Percentiles rank a stretch among this genome's conserved stretches.
phyloP scores from a whole-genome alignment of 2,329 filamentous ascomycete genomes.

The Fusarium sacchari region DNA sequence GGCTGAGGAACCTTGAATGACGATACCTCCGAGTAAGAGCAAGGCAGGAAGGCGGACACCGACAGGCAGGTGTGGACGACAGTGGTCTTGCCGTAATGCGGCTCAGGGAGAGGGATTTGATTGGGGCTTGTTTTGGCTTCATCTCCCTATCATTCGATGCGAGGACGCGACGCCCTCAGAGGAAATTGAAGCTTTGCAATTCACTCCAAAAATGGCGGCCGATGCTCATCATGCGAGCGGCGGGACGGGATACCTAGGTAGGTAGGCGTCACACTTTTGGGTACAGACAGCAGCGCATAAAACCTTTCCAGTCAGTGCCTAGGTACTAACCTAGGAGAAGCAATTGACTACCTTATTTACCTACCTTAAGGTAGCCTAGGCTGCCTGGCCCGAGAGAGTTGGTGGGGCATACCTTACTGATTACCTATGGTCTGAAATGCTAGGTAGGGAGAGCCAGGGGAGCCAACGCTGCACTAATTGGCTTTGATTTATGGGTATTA shows the following conservation, averaged over 20 bases:
- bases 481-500: not conserved
- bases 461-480: slow-evolving; percentile 1
- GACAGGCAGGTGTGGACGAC: not conserved
- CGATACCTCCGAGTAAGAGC: not conserved
- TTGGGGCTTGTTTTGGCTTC: slow-evolving; percentile 37
- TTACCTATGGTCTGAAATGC: slow-evolving; percentile 6
- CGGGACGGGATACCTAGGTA: slow-evolving; percentile 1
- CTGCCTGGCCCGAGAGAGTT: not conserved
- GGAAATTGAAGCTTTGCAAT: slow-evolving; percentile 22
- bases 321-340: too few species aligned
- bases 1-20: slow-evolving; percentile 13
- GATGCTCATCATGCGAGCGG: slow-evolving; percentile 29
- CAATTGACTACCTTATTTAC: not conserved
- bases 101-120: slow-evolving; percentile 38
- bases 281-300: not conserved
- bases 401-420: slow-evolving; percentile 1
- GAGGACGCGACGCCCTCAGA: slow-evolving; percentile 31
- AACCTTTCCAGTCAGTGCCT: slow-evolving; percentile 20
- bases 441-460: not conserved
- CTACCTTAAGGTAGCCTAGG: not conserved
- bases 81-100: slow-evolving; percentile 28
- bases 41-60: slow-evolving; percentile 12
- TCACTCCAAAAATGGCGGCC: slow-evolving; percentile 18
- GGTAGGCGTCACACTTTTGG: slow-evolving; percentile 35
- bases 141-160: slow-evolving; percentile 37